Evolutionary conservation across 257 asterid species (phyloP), one percentile per base, ranked within the genome.

Genomic region (Dorcoceras hygrometricum): DNA sequence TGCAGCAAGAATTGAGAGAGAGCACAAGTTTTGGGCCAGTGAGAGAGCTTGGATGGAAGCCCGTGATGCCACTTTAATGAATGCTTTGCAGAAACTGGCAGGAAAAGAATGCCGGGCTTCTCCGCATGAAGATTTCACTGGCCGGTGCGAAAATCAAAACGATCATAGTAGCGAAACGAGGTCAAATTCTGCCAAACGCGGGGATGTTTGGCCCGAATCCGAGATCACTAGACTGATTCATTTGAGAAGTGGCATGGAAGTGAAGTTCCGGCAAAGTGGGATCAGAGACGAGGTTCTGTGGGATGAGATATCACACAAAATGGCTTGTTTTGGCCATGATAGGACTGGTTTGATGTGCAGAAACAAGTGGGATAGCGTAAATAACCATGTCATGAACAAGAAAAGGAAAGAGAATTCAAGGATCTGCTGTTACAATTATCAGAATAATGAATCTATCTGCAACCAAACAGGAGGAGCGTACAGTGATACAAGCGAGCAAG

Each of bases 31-130:
- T 54, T 94, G 99, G 99, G 96, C 95, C 3, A 73, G 67, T 14
- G 98, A 90, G 70, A 81, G 96, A 20, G 88, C 84, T 0, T 88
- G 96, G 99, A 90, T 94, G 39, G 96, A 86, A 78, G 85, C 90
- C 1, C 83, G 96, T 0, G 96, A 90, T 20, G 75, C 87, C 0
- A 76, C 95, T 0, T 48, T 89, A n/a, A 83, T 90, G 90, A 89
- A 84, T 26, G 86, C 95, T 0, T 50, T 90, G 56, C 78, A 76
- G 10, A 87, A 82, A 28, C 2, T 92, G 26, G 60, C 80, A 1
- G 83, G 86, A 4, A 82, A 72, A 27, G 93, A 73, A 60, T 5
- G 48, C 4, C 11, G 26, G 24, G 75, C 24, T 3, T 32, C 75
- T 7, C 57, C 51, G 7, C 59, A 24, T 1, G 62, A 67, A 57